Evolutionary conservation across 176 grass and related monocot species (phyloP), one percentile per base, ranked within the genome.

Genomic region (Cenchrus americanus): DNA sequence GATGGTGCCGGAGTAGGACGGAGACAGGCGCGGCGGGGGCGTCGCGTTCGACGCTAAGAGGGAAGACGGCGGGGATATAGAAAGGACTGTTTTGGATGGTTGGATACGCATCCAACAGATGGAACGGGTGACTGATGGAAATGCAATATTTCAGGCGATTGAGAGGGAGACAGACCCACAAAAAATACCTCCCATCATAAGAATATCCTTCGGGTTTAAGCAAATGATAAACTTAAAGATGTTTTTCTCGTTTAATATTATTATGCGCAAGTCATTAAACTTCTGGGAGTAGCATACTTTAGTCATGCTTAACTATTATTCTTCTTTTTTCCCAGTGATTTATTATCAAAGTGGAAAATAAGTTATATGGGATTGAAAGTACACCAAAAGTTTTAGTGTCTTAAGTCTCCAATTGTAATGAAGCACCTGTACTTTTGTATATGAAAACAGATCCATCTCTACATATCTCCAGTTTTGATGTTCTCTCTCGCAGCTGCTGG

Each of bases 401-500:
- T 4, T 22, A 66, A 66, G 46, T 34, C 6, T 21, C 27, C 62
- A 50, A 78, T 7, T 65, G 59, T 27, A 78, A 30, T 3, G 22
- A 63, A 63, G 5, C n/a, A 22, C 47, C 54, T 46, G 19, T 12
- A 83, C 64, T 75, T 58, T 49, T 21, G 0, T 60, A 59, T 19
- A 71, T 71, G 63, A 63, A 46, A 84, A 41, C 13, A 67, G 44
- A 71, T 64, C 18, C 63, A 80, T 30, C 44, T 76, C 54, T 6
- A 46, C 13, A 57, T 54, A 70, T 53, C 22, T 70, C 17, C 44
- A 64, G 2, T 63, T 48, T 82, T 7, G 32, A 6, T 14, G 48
- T 51, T 66, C 60, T 79, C 26, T 19, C 48, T 22, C 10, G 0
- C 42, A 43, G 19, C 32, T 78, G 42, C 75, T 52, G 24, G 46